Base-by-base conservation (phyloP, 345 rosid genomes). In the Isatis tinctoria region DNA sequence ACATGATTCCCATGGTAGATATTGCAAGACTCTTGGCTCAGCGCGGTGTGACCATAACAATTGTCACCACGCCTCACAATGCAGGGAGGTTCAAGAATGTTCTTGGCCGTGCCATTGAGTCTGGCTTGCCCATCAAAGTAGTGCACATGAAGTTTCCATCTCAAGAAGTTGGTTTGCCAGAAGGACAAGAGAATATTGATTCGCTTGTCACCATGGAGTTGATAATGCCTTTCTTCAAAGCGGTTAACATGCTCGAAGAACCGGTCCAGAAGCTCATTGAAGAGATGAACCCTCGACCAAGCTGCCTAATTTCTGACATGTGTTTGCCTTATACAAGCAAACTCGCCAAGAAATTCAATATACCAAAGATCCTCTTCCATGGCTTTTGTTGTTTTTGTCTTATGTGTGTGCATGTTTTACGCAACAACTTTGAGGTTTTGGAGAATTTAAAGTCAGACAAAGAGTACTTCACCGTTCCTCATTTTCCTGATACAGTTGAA, bases 291-390 rank as follows among this genome's bases (percentile, higher is more conserved):
- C 83, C 87, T 11, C 26, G 5, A 27, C 87, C 90, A 0, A 81
- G 71, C 59, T 81, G 87, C 63, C 33, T 86, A 67, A 79, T 86
- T n/a, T 74, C 86, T 0, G 90, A 84, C 32, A 12, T 79, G 27
- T 52, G 72, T 57, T 52, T 78, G 54, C 35, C 52, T 1, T 82
- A 69, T 35, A 82, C 86, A 3, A 13, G 30, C 35, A 22, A 74
- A 47, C 33, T 74, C 10, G 79, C 88, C 33, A 33, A 32, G 45
- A 47, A 24, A 67, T 81, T 83, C 39, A 45, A 61, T 17, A 65
- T 86, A n/a, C 90, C 87, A 10, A 82, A 86, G 69, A 70, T 86
- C 45, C 3, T 80, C 10, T 91, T 89, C 61, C 85, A 84, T 8
- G 88, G 93, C 40, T 44, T 69, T 64, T 57, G 48, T 5, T 74